phyloP scores from a whole-genome alignment of 345 rosid genomes.

The Aethionema arabicum region DNA sequence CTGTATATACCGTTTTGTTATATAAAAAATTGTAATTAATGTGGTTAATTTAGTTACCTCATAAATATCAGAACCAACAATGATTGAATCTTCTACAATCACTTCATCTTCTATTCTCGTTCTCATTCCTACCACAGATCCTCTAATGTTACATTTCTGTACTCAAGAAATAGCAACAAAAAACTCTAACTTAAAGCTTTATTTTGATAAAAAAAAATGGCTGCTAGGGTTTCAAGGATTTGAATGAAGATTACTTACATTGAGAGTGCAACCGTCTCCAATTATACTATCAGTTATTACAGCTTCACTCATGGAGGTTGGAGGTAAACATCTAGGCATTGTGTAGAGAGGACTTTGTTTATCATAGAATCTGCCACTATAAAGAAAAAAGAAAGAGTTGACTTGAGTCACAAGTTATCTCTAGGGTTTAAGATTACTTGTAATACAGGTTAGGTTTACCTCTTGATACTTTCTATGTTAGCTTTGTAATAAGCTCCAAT shows the following conservation, averaged over 20 bases:
- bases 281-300: slow-evolving; percentile 57
- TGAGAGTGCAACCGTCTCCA: slow-evolving; percentile 78
- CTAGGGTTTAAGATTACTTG: slow-evolving; percentile 34
- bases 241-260: slow-evolving; percentile 46
- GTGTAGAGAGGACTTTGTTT: slow-evolving; percentile 56
- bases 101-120: slow-evolving; percentile 62
- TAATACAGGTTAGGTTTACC: slow-evolving; percentile 31
- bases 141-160: slow-evolving; percentile 73
- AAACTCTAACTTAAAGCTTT: neutral
- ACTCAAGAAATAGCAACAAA: slow-evolving; percentile 35
- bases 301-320: slow-evolving; percentile 55
- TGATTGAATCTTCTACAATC: slow-evolving; percentile 64
- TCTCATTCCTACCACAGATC: slow-evolving; percentile 79
- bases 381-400: slow-evolving; percentile 7
- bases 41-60: slow-evolving; percentile 45
- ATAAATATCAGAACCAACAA: slow-evolving; percentile 74
- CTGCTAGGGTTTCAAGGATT: slow-evolving; percentile 19
- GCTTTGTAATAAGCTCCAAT: slow-evolving; percentile 68
- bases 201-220: slow-evolving; percentile 4
- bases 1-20: too few species aligned
- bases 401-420: slow-evolving; percentile 33
- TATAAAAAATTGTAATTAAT: too few species aligned
- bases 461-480: slow-evolving; percentile 69
- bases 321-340: slow-evolving; percentile 72
- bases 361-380: slow-evolving; percentile 57